Evolutionary conservation across 495 filamentous ascomycete species (phyloP).

Genomic region (Parachaetomium inaequale): DNA sequence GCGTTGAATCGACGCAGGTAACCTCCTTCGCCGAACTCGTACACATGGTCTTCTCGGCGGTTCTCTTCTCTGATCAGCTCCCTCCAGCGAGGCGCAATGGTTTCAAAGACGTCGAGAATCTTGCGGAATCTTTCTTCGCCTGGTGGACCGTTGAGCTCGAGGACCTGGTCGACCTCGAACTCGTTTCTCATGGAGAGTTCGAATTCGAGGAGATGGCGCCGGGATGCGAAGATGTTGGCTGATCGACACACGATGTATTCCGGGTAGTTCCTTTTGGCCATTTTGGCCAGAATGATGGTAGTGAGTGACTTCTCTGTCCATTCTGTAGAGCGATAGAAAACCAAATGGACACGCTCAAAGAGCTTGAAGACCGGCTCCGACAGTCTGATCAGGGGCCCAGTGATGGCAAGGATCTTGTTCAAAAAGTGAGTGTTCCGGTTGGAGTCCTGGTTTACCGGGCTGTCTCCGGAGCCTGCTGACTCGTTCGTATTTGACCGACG

Average conservation of each 20-base stretch:
- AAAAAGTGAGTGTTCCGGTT: constrained; percentile 46
- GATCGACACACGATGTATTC: constrained; percentile 87
- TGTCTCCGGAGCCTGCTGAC: constrained; percentile 35
- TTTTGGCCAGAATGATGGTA: constrained; percentile 89
- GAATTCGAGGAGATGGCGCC: constrained; percentile 75
- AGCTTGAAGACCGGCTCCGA: constrained; percentile 69
- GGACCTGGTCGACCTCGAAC: constrained; percentile 73
- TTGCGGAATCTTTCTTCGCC: constrained; percentile 55
- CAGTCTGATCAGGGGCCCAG: constrained; percentile 80
- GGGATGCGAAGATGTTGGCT: constrained; percentile 79
- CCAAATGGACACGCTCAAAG: constrained; percentile 90
- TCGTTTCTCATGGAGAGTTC: constrained; percentile 83
- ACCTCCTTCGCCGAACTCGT: constrained; percentile 80
- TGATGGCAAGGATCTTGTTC: constrained; percentile 71
- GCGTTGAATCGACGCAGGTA: constrained; percentile 90
- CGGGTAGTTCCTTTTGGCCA: constrained; percentile 81
- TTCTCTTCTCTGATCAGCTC: constrained; percentile 71
- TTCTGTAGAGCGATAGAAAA: constrained; percentile 93
- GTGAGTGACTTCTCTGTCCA: constrained; percentile 97
- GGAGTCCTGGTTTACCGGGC: constrained; percentile 25
- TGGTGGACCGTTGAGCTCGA: constrained; percentile 79
- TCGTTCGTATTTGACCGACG: constrained; percentile 50
- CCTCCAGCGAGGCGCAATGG: constrained; percentile 77
- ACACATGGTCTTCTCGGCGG: constrained; percentile 71
- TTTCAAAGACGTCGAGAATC: constrained; percentile 69